Evolutionary conservation across 495 filamentous ascomycete species (phyloP).

Genomic region (Sabuloglossum arenarium): DNA sequence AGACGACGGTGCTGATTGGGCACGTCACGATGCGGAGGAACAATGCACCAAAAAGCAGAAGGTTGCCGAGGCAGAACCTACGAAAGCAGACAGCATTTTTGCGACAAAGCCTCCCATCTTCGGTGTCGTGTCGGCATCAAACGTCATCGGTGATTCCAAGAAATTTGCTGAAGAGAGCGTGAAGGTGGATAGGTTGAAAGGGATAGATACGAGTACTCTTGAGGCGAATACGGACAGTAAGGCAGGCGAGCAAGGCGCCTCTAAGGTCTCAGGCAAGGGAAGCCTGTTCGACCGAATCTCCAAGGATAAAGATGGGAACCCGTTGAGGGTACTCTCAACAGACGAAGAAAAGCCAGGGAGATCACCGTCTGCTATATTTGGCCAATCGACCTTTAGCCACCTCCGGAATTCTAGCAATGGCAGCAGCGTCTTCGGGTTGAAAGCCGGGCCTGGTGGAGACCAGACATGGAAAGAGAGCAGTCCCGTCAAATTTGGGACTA

Average conservation of each 20-base stretch:
- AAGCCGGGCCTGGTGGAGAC: slow-evolving; percentile 8
- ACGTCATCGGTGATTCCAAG: no score
- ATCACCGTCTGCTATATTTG: background rate
- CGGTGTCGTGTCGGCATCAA: no score
- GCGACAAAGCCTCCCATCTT: no score
- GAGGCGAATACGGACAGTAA: no score
- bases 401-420: background rate
- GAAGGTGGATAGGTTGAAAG: no score
- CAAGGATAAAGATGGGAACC: slow-evolving; percentile 25
- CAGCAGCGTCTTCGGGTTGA: background rate
- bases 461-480: slow-evolving; percentile 32
- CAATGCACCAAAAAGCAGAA: slow-evolving; percentile 24
- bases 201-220: no score
- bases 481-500: slow-evolving; percentile 32
- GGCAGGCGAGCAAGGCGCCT: no score
- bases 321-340: slow-evolving; percentile 13
- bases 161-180: no score
- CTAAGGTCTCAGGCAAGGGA: background rate
- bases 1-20: slow-evolving; percentile 29
- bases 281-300: slow-evolving; percentile 37
- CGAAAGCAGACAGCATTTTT: no score
- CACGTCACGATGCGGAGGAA: slow-evolving; percentile 23
- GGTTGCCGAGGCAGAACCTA: slow-evolving; percentile 13
- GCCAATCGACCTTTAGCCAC: background rate
- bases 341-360: background rate